Evolutionary conservation across 2,329 filamentous ascomycete species (phyloP), one percentile per base, ranked within the genome.

Genomic region (Akanthomyces muscarius): DNA sequence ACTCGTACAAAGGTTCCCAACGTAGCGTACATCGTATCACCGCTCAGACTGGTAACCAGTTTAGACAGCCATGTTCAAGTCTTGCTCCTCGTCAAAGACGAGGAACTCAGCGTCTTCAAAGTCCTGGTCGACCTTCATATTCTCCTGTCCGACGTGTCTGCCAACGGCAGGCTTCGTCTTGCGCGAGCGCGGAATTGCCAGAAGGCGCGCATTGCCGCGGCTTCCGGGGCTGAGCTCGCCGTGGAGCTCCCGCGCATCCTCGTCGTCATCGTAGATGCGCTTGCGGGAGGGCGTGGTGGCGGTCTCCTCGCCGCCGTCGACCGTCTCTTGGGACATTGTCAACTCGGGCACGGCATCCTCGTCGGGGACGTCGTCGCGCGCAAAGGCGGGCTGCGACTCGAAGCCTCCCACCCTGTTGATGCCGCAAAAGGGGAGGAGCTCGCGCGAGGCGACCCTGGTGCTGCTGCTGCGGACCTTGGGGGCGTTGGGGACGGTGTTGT

Each of bases 351-450:
- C 67, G 13, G 76, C 74, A 56, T 80, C 77, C 18, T 76, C 66
- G 6, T 69, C 70, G 3, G 74, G 74, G 5, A 75, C 63, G 18
- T 65, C 62, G 41, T 64, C 53, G 25, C 48, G 54, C 36, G 18
- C 62, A 21, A 70, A 75, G 25, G 78, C 73, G 16, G 84, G 80
- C 71, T 92, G 89, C 33, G 82, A 78, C 36, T 83, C 83, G 48
- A 88, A 76, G 0, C 90, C 90, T 45, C 90, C 90, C 62, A 90
- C 81, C 70, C 88, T 92, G 77, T 91, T 83, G 67, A 95, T 82
- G 30, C 91, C 92, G 72, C 91, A 94, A 72, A 92, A 96, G 0
- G 92, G 91, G 8, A 88, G 78, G 5, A 96, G 80, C 71, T 95
- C 92, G 38, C 83, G 79, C 42, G 77, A 74, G 7, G 71, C 66